A percentile compares a stretch with the other conserved stretches of the same genome.
These are phyloP conservation scores for Breviolum minutum DNA, from an alignment of 73 alveolate genomes.

Conservation along the genomic window DNA sequence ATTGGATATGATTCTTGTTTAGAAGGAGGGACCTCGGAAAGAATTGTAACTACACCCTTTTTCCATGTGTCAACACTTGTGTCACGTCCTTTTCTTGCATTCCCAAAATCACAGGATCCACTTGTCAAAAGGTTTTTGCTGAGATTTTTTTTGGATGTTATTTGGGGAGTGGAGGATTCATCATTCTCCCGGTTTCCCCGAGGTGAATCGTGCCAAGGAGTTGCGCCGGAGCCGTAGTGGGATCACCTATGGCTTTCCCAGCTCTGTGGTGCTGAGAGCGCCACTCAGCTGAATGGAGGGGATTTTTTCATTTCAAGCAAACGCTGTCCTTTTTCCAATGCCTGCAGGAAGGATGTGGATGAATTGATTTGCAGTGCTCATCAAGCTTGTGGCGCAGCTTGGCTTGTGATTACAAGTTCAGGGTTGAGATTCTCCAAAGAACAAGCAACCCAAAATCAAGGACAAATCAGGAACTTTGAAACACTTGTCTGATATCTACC, in stretches of 20 bases:
- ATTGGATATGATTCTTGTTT: no score
- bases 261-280: conserved; percentile 4
- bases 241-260: conserved; percentile 24
- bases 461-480: no score
- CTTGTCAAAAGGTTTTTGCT: no score
- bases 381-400: conserved; percentile 20
- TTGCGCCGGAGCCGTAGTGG: background rate
- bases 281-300: no score
- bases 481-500: no score
- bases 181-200: background rate
- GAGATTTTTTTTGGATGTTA: no score
- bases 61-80: no score
- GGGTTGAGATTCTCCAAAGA: no score
- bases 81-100: no score
- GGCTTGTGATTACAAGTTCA: background rate
- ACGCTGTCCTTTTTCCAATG: background rate
- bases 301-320: background rate
- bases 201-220: conserved; percentile 9
- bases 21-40: no score
- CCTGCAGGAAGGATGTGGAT: conserved; percentile 15
- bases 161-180: no score
- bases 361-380: conserved; percentile 36
- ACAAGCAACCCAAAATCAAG: no score
- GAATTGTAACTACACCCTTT: background rate
- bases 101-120: background rate